Conservation (phyloP, 2,329 filamentous ascomycete genomes). For the Parastagonospora avenae region DNA sequence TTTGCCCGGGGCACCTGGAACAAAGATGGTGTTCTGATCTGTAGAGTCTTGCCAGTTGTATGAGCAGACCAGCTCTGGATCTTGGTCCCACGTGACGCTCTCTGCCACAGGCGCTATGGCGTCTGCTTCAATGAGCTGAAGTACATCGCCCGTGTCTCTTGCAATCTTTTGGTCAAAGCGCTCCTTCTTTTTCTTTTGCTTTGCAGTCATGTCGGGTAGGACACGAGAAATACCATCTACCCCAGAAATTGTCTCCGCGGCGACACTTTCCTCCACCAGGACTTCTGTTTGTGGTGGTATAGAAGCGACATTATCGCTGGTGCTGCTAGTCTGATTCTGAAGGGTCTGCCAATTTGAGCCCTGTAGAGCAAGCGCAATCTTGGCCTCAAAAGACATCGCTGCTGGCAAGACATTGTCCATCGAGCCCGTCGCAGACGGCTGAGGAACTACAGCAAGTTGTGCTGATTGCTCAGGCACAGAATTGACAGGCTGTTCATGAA, state of each 20-base stretch:
- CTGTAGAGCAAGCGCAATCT: constrained; percentile 15
- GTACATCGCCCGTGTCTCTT: constrained; percentile 20
- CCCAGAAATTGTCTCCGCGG: not conserved
- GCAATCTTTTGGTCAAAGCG: constrained; percentile 15
- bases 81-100: constrained; percentile 28
- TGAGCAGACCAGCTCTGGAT: constrained; percentile 32
- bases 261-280: not conserved
- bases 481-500: no score
- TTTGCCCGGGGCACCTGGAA: constrained; percentile 32
- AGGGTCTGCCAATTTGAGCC: constrained; percentile 19
- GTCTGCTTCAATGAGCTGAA: constrained; percentile 18
- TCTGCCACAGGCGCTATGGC: constrained; percentile 12
- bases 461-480: no score
- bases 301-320: no score
- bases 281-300: not conserved
- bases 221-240: not conserved
- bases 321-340: constrained; percentile 1
- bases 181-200: constrained; percentile 20
- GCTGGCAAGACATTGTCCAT: no score
- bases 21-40: constrained; percentile 34
- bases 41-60: constrained; percentile 36
- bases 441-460: no score
- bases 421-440: no score
- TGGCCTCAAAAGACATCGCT: constrained; percentile 10
- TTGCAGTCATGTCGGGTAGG: constrained; percentile 12